Base-by-base conservation (phyloP, 2,329 filamentous ascomycete species). In the Fusarium lyarnte region DNA sequence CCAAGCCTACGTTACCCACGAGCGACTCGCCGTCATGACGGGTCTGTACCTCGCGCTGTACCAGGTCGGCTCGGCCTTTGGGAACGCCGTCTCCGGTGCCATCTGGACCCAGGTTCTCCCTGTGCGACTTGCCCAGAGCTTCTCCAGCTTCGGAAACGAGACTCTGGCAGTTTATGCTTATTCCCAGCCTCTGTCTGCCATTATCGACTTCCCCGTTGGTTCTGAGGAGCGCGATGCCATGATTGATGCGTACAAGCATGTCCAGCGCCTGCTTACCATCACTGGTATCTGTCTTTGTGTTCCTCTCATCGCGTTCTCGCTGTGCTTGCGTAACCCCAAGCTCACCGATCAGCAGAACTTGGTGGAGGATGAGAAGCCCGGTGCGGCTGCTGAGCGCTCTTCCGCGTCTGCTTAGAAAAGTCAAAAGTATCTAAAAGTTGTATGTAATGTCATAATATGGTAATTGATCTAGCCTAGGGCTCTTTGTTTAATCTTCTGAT, bases 11-110 rank as follows among this genome's bases (percentile, higher is more conserved):
- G 76, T 85, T 57, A 80, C 79, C 73, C 85, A 86, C 78, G 85
- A 86, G 78, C 77, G 91, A 73, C 82, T 92, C 36, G 90, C 90
- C 46, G 87, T 91, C 69, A 86, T 92, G 70, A 92, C 89, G 0
- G 89, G 87, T 43, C 79, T 92, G 23, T 92, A 87, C 77, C 85
- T 92, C 6, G 87, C 89, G 21, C 85, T 82, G n/a, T 91, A 91
- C 81, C 89, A 89, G 77, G 84, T 91, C 42, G 90, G 90, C 35
- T 89, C 85, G 9, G 89, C 89, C 2, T 78, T 91, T 3, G 89
- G 90, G 27, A 87, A 87, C 76, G 84, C 87, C 21, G 85, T 91
- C 31, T 89, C 89, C 0, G 89, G 89, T 19, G 87, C 88, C 25
- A 86, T 92, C 68, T 91, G 89, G 89, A 87, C 87, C 2, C 88